These are phyloP conservation scores for Anisodus acutangulus DNA, from an alignment of 257 asterid species.

Conservation along the genomic window DNA sequence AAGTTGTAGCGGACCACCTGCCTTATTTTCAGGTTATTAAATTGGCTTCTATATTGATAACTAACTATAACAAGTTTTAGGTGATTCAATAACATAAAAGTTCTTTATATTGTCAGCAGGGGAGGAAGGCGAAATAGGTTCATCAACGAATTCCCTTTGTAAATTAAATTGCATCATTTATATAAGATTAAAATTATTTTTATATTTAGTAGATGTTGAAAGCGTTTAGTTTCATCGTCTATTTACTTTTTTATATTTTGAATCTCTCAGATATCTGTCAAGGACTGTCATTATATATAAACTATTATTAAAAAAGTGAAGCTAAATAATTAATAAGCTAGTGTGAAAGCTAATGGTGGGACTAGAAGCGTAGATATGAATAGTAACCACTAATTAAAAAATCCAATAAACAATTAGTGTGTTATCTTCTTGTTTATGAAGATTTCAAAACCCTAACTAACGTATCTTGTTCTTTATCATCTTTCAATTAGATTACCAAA, in stretches of 20 bases:
- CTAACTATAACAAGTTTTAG: not conserved
- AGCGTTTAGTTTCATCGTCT: too few species aligned
- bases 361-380: slow-evolving; percentile 24
- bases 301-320: not conserved
- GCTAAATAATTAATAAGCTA: not conserved
- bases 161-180: too few species aligned
- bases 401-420: not conserved
- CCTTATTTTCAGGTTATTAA: not conserved
- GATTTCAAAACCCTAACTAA: slow-evolving; percentile 25
- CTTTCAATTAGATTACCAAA: slow-evolving; percentile 14
- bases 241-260: too few species aligned
- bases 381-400: not conserved
- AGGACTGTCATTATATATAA: too few species aligned
- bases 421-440: slow-evolving; percentile 5
- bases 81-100: not conserved
- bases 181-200: too few species aligned
- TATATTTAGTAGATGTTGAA: too few species aligned
- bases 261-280: too few species aligned
- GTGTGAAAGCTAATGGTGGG: slow-evolving; percentile 26
- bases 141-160: too few species aligned
- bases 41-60: too few species aligned
- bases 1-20: not conserved
- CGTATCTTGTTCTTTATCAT: slow-evolving; percentile 26
- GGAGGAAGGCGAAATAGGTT: too few species aligned
- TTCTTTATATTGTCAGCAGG: too few species aligned